These are phyloP conservation scores for Pseudocercospora fuligena DNA, from an alignment of 2,329 filamentous ascomycete species.

Conservation along the genomic window DNA sequence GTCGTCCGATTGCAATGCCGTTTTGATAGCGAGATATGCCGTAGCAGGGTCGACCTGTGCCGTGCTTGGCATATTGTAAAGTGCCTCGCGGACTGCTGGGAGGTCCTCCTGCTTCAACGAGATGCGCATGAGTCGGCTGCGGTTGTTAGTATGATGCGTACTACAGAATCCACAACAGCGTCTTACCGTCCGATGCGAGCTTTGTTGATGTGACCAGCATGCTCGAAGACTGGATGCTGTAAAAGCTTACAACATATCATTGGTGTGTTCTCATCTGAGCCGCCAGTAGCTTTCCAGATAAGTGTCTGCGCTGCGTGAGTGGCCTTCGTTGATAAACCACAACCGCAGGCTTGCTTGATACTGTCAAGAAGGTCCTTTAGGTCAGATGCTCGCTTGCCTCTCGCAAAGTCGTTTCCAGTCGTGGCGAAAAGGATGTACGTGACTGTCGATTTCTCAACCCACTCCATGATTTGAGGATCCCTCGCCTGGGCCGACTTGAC, in stretches of 20 bases:
- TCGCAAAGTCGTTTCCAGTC: conserved; percentile 42
- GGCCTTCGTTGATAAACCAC: conserved; percentile 61
- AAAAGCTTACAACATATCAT: conserved; percentile 71
- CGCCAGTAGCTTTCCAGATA: conserved; percentile 69
- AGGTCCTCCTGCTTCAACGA: conserved; percentile 64
- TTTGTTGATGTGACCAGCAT: conserved; percentile 67
- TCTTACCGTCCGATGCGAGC: conserved; percentile 68
- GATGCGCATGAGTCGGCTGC: conserved; percentile 76
- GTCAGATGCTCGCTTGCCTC: conserved; percentile 40
- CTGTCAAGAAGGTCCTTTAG: conserved; percentile 52
- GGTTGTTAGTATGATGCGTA: conserved; percentile 48
- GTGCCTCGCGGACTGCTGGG: conserved; percentile 59
- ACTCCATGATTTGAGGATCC: conserved; percentile 50
- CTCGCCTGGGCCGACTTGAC: conserved; percentile 37
- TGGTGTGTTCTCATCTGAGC: conserved; percentile 2
- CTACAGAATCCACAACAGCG: neutral
- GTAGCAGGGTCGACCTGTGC: conserved; percentile 34
- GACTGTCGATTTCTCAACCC: conserved; percentile 72
- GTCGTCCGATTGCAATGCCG: conserved; percentile 34
- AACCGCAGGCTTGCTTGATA: conserved; percentile 53
- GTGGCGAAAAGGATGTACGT: conserved; percentile 70
- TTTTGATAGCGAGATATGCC: conserved; percentile 37
- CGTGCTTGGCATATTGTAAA: conserved; percentile 60
- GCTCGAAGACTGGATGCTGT: conserved; percentile 68
- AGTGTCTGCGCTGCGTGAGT: conserved; percentile 72